Evolutionary conservation across 768 basidiomycete genomes (phyloP), one percentile per base, ranked within the genome.

Genomic region (Pholiota microspora): DNA sequence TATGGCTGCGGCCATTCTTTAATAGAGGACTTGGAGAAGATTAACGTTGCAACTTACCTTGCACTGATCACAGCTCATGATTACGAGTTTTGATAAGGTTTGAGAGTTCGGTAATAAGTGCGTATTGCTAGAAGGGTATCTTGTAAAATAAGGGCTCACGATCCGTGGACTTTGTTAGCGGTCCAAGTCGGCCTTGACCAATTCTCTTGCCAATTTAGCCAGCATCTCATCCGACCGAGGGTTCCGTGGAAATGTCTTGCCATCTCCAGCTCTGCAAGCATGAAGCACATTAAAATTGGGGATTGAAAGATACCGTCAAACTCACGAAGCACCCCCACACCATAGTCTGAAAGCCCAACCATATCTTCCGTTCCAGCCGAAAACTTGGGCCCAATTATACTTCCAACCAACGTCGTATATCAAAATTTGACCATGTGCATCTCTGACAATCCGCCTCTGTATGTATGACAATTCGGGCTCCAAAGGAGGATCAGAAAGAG

Each of bases 331-430:
- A 42, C 87, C 90, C 3, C 89, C 91, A 56, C 72, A 79, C 56
- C 81, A 67, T 2, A 89, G 35, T 29, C 83, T 77, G 44, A 71
- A 64, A 3, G 81, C 53, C 82, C 82, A 86, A 3, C 81, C 81
- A 58, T 71, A 72, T 54, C 70, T 75, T 29, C 63, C 73, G 34
- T 69, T 74, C 77, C 77, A 85, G 8, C 87, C 88, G 55, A 90
- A 77, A 2, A 83, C 82, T 64, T 89, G 86, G 15, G 64, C 71
- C 79, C 85, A 85, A 58, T 94, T 94, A 58, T 70, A 76, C 45
- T 77, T 73, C 82, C 83, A 88, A 9, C 92, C 91, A 4, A 94
- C 59, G 62, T 92, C 83, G 62, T 92, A 94, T 18, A 88, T 44
- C 10, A 77, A 77, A 25, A 92, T 77, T 28, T 75, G 64, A 2